A percentile compares a stretch with the other conserved stretches of the same genome.
phyloP scores from a whole-genome alignment of 2,329 filamentous ascomycete species.

The Bipolaris bicolor region DNA sequence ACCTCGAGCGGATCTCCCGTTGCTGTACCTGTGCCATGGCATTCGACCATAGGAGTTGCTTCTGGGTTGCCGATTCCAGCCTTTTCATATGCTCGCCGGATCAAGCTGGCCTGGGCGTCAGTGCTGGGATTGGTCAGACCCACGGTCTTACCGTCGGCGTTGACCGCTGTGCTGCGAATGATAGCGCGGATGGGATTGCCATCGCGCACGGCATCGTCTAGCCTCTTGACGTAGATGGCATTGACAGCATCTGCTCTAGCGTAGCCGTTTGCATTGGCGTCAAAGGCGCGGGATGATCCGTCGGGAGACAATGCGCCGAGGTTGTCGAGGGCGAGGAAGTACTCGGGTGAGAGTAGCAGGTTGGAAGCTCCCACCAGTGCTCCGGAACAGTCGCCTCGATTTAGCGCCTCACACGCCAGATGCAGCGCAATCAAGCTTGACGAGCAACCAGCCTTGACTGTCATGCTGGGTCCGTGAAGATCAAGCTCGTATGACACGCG shows the following conservation, averaged over 20 bases:
- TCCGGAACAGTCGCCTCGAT: conserved; percentile 22
- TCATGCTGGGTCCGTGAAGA: conserved; percentile 26
- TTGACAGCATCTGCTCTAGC: conserved; percentile 29
- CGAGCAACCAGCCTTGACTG: conserved; percentile 28
- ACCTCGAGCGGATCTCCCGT: conserved; percentile 39
- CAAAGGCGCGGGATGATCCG: conserved; percentile 24
- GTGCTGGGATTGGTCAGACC: conserved; percentile 29
- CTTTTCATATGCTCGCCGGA: conserved; percentile 14
- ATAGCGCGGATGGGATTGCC: conserved; percentile 12
- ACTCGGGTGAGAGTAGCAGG: conserved; percentile 14
- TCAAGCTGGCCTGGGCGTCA: conserved; percentile 23
- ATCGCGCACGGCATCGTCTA: not conserved
- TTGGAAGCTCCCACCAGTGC: conserved; percentile 27
- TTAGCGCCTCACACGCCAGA: conserved; percentile 17
- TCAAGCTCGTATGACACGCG: conserved; percentile 32
- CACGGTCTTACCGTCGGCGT: conserved; percentile 3
- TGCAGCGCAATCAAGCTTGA: conserved; percentile 24
- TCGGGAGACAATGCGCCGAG: conserved; percentile 20
- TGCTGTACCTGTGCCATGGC: conserved; percentile 59
- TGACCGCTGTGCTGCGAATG: conserved; percentile 5
- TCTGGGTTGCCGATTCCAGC: not conserved
- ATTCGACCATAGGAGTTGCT: conserved; percentile 7
- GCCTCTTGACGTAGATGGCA: conserved; percentile 52
- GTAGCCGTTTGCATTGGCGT: conserved; percentile 31
- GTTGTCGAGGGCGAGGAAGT: conserved; percentile 4